These are phyloP conservation scores for Phytophthora fragariae DNA, from an alignment of 352 stramenopile genomes.

Conservation along the genomic window DNA sequence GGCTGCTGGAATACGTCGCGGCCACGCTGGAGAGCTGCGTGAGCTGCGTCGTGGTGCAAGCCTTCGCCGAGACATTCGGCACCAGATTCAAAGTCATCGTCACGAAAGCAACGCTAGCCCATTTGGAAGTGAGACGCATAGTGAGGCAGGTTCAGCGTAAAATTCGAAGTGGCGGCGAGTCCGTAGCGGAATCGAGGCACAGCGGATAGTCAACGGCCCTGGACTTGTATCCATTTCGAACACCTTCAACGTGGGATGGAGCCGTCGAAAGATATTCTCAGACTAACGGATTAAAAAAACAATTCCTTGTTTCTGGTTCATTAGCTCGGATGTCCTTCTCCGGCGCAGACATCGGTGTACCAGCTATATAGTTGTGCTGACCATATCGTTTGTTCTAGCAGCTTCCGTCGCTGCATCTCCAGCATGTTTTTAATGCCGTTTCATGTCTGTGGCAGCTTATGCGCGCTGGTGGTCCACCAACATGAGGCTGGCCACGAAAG, in stretches of 20 bases:
- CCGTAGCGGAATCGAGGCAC: too few relatives aligned
- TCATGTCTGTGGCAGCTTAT: constrained; percentile 7
- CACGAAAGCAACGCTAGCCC: background rate
- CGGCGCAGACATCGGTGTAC: background rate
- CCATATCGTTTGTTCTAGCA: constrained; percentile 19
- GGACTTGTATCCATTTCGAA: background rate
- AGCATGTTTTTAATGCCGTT: background rate
- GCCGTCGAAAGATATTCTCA: background rate
- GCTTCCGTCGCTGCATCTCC: constrained; percentile 24
- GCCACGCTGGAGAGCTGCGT: constrained; percentile 12
- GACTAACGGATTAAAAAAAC: background rate
- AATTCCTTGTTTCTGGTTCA: background rate
- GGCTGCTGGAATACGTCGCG: constrained; percentile 20
- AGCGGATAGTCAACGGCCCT: too few relatives aligned
- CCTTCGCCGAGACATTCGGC: constrained; percentile 5
- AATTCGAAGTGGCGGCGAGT: background rate
- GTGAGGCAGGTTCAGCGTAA: background rate
- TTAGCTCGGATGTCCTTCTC: background rate
- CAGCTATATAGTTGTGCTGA: background rate
- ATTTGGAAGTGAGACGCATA: background rate
- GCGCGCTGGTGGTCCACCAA: constrained; percentile 70
- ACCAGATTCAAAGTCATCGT: background rate
- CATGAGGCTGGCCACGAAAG: constrained; percentile 89
- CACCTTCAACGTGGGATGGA: background rate
- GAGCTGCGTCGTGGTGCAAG: constrained; percentile 18